Conservation (phyloP, 371 early-diverging fungal species). For the Blakeslea trispora region DNA sequence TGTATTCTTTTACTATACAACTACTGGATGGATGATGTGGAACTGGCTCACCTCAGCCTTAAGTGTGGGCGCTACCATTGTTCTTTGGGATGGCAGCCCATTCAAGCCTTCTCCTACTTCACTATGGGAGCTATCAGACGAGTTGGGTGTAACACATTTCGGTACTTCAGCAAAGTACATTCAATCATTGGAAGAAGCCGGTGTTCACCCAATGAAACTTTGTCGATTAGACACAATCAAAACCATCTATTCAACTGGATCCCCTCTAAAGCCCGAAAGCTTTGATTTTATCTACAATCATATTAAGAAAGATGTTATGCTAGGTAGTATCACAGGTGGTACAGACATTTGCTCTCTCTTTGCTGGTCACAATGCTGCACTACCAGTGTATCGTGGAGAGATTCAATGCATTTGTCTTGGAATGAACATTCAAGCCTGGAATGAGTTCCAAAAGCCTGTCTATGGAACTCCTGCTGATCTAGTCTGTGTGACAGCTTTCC, state of each 20-base stretch:
- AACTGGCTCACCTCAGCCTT: conserved; percentile 91
- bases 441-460: conserved; percentile 68
- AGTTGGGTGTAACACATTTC: conserved; percentile 81
- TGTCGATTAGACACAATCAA: conserved; percentile 67
- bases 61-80: conserved; percentile 80
- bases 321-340: conserved; percentile 96
- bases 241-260: conserved; percentile 92
- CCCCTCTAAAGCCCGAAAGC: conserved; percentile 89
- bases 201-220: conserved; percentile 57
- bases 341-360: conserved; percentile 97
- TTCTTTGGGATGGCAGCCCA: conserved; percentile 94
- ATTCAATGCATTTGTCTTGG: conserved; percentile 92
- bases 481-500: conserved; percentile 92
- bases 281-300: conserved; percentile 88
- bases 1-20: conserved; percentile 92
- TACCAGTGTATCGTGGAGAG: conserved; percentile 94
- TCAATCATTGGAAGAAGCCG: conserved; percentile 84
- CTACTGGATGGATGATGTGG: conserved; percentile 99
- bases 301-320: conserved; percentile 80
- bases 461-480: conserved; percentile 83
- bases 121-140: conserved; percentile 82
- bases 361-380: conserved; percentile 83
- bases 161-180: conserved; percentile 97
- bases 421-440: conserved; percentile 94
- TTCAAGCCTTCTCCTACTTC: conserved; percentile 81